Conservation (phyloP, 371 early-diverging fungal species). For the Zychaea mexicana region DNA sequence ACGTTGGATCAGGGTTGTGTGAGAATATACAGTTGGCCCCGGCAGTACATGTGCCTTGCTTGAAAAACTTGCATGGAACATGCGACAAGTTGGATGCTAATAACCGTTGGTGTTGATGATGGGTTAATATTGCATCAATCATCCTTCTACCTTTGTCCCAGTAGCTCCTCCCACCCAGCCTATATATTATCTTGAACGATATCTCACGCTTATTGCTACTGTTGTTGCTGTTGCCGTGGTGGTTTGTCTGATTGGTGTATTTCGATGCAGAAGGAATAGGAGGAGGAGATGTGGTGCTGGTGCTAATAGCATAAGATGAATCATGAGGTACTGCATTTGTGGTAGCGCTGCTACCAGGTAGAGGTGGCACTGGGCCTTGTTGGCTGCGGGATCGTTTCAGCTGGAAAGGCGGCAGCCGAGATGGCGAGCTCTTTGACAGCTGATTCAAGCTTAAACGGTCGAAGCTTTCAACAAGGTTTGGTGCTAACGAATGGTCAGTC, state of each 20-base stretch:
- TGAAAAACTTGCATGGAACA: conserved; percentile 85
- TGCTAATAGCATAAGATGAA: background rate
- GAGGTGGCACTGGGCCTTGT: conserved; percentile 16
- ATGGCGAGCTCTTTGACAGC: conserved; percentile 22
- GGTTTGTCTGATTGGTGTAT: conserved; percentile 6
- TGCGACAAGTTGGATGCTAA: conserved; percentile 57
- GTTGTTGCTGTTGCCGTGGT: conserved; percentile 1
- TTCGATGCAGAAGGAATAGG: background rate
- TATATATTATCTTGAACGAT: background rate
- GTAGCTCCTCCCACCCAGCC: background rate
- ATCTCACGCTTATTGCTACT: conserved; percentile 15
- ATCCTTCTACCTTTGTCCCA: background rate
- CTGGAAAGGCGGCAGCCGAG: conserved; percentile 22
- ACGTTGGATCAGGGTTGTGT: conserved; percentile 63
- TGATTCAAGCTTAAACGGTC: conserved; percentile 19
- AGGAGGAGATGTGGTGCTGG: background rate
- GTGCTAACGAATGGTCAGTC: conserved; percentile 20
- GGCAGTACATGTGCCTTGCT: conserved; percentile 76
- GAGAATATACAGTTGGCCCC: conserved; percentile 80
- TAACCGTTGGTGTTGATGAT: background rate
- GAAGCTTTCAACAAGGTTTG: conserved; percentile 19
- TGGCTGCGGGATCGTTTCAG: conserved; percentile 22
- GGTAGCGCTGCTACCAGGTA: background rate
- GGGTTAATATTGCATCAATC: background rate
- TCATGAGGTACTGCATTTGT: no score